A percentile compares a stretch with the other conserved stretches of the same genome.
Conservation (phyloP, 768 basidiomycete genomes). For the Macrocybe gigantea region DNA sequence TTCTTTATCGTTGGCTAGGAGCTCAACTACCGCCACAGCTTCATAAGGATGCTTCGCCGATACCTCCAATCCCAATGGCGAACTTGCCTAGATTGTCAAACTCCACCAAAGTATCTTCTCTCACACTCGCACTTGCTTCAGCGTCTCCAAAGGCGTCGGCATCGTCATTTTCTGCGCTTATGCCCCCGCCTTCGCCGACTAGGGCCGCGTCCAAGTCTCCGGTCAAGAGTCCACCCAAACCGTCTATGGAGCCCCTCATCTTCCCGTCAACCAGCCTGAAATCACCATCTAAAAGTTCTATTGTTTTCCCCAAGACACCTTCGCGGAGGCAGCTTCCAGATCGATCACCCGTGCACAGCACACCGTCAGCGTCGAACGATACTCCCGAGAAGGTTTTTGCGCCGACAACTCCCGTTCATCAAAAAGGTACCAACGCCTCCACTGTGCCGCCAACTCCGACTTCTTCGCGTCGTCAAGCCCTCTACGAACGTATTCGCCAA, state of each 20-base stretch:
- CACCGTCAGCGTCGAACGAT: conserved; percentile 31
- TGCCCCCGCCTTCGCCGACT: conserved; percentile 33
- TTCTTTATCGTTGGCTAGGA: background rate
- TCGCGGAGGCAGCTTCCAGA: conserved; percentile 41
- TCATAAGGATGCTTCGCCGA: conserved; percentile 31
- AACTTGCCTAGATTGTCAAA: conserved; percentile 56
- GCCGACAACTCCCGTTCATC: conserved; percentile 64
- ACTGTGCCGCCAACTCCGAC: conserved; percentile 66
- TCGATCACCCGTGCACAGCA: conserved; percentile 26
- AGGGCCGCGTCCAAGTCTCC: conserved; percentile 33
- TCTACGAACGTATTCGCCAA: conserved; percentile 77
- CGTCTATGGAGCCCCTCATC: conserved; percentile 7
- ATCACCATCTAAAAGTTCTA: no score
- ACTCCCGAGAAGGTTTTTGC: conserved; percentile 28
- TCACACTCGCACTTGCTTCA: conserved; percentile 68
- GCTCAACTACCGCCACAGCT: conserved; percentile 32
- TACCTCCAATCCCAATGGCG: conserved; percentile 60
- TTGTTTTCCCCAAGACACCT: conserved; percentile 58
- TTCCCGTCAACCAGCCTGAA: no score
- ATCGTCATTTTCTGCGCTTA: conserved; percentile 36
- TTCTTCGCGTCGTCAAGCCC: conserved; percentile 69
- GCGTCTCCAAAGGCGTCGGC: conserved; percentile 60
- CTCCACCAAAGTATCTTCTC: conserved; percentile 51
- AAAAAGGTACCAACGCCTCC: conserved; percentile 44
- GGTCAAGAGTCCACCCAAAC: conserved; percentile 25